phyloP scores from a whole-genome alignment of 148 eudicot genomes.

The Cornus kousa region DNA sequence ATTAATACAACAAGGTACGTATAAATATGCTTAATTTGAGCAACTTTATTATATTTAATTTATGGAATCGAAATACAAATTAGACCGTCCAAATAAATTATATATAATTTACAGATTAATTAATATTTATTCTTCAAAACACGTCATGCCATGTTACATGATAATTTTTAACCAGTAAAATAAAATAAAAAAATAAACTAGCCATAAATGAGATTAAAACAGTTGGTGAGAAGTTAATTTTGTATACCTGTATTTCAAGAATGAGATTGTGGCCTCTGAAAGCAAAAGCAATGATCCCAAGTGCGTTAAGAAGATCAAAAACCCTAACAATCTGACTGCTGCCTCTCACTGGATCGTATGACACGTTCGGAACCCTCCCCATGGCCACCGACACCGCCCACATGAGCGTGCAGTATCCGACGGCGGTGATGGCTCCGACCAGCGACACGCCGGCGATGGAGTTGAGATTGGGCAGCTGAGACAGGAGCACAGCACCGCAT shows the following conservation, averaged over 20 bases:
- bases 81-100: too few relatives aligned
- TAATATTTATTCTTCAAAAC: too few relatives aligned
- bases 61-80: too few relatives aligned
- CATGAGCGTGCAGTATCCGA: constrained; percentile 36
- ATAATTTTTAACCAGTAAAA: too few relatives aligned
- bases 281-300: constrained; percentile 28
- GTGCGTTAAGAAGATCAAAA: constrained; percentile 16
- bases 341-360: constrained; percentile 28
- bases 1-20: too few relatives aligned
- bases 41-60: too few relatives aligned
- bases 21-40: too few relatives aligned
- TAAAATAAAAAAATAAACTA: too few relatives aligned
- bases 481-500: constrained; percentile 34
- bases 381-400: constrained; percentile 35
- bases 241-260: constrained; percentile 34
- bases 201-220: too few relatives aligned
- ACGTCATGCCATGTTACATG: too few relatives aligned
- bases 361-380: constrained; percentile 31
- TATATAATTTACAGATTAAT: too few relatives aligned
- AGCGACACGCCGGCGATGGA: constrained; percentile 52
- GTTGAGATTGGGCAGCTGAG: constrained; percentile 46
- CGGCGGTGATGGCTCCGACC: constrained; percentile 42
- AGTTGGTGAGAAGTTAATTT: too few relatives aligned
- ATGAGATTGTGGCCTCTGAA: constrained; percentile 36
- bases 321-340: constrained; percentile 18